Evolutionary conservation across 805 yeast species (phyloP), one percentile per base, ranked within the genome.

Genomic region (Cyberlindnera amylophila): DNA sequence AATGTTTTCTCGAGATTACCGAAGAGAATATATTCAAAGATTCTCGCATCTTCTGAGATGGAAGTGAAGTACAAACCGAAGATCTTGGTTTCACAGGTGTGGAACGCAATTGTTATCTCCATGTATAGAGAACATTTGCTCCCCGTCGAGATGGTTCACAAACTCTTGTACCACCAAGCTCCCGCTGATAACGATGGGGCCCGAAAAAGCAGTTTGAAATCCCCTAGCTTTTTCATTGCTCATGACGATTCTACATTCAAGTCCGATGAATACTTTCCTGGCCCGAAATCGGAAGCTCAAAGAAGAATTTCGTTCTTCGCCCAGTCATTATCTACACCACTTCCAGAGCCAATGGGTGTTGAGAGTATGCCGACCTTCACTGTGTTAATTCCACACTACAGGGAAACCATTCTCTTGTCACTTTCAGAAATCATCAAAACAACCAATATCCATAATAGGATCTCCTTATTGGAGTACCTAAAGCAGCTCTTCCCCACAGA

Each of bases 261-360:
- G 48, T 71, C 77, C 11, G 71, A 75, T 17, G 89, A 80, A 55
- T 68, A 75, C 30, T 77, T 83, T 50, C 78, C 79, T 13, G 24
- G 24, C 24, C 57, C 72, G 1, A 74, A 77, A 34, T 77, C 88
- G 0, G 96, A 86, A 58, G 95, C 96, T 0, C 81, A 81, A 54
- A 68, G 96, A 50, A 71, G 96, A 43, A 73, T 88, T 2, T 84
- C 96, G 0, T 88, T 86, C 55, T 88, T 88, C 69, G 96, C 96
- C 0, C 96, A 88, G 58, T 86, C 96, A 0, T 66, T 88, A 28
- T 81, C 96, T 0, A 86, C 95, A 0, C 91, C 96, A 1, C 81
- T 88, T 62, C 84, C 87, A 1, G 87, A 81, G 36, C 81, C 88
- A 0, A 63, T 74, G 11, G 74, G 86, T 0, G 72, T 81, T 15